Evolutionary conservation across 1,284 basidiomycete species (phyloP).

Genomic region (Apiotrichum sp.): DNA sequence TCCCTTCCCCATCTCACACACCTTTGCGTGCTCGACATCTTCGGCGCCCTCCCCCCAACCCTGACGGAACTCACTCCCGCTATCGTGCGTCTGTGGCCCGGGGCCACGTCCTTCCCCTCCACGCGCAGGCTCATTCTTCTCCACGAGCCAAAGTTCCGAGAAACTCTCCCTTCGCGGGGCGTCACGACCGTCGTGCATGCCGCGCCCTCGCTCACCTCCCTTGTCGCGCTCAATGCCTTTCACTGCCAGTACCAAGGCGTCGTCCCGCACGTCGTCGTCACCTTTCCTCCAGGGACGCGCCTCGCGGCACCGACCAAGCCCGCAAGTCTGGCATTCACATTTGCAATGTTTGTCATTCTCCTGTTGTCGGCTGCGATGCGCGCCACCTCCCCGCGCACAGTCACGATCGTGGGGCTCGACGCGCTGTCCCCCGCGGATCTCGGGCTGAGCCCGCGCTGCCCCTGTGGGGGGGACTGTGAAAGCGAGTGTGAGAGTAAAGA

Average conservation of each 20-base stretch:
- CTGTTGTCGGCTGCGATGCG: not conserved
- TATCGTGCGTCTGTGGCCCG: not conserved
- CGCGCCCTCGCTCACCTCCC: not conserved
- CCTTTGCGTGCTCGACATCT: not conserved
- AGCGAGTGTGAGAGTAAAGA: too few relatives aligned
- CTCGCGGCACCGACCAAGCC: too few relatives aligned
- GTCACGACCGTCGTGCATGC: not conserved
- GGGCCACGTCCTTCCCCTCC: not conserved
- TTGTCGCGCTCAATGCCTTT: not conserved
- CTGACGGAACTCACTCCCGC: not conserved
- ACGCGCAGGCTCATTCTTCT: not conserved
- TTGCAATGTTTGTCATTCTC: not conserved
- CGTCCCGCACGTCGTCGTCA: not conserved
- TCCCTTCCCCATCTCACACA: not conserved
- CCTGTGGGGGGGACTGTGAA: too few relatives aligned
- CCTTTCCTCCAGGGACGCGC: not conserved
- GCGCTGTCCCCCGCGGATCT: not conserved
- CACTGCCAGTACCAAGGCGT: not conserved
- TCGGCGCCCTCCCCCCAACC: not conserved
- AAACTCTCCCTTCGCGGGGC: not conserved
- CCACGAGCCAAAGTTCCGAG: not conserved
- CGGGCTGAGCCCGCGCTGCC: not conserved
- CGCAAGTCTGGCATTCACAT: too few relatives aligned
- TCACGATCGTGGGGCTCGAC: slow-evolving; percentile 3
- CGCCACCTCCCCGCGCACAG: not conserved